Evolutionary conservation across 139 green algal species (phyloP).

Genomic region (Desmodesmus armatus): DNA sequence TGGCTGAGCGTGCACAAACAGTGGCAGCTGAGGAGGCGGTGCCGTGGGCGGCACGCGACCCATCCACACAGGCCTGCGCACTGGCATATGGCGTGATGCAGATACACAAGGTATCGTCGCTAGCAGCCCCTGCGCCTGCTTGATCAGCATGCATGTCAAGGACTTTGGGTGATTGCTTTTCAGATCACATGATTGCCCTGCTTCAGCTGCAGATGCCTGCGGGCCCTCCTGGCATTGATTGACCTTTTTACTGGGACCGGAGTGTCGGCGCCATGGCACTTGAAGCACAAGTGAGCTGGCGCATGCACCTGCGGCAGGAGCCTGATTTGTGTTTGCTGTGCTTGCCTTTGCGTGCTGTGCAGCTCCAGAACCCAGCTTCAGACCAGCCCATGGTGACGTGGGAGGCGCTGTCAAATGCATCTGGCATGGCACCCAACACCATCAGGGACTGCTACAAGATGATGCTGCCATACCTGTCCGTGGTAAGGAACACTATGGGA

Average conservation of each 20-base stretch:
- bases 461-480: constrained; percentile 25
- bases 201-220: too few species aligned
- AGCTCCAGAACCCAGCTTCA: constrained; percentile 23
- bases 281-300: neutral
- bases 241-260: too few species aligned
- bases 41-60: constrained; percentile 38
- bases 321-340: neutral
- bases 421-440: constrained; percentile 44
- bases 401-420: neutral
- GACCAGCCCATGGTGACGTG: neutral
- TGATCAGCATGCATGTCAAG: too few species aligned
- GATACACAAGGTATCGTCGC: constrained; percentile 34
- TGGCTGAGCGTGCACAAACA: neutral
- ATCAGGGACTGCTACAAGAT: constrained; percentile 34
- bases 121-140: too few species aligned
- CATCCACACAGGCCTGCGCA: constrained; percentile 27
- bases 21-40: neutral
- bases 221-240: too few species aligned
- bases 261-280: neutral
- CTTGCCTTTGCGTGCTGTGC: neutral
- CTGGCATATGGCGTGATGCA: constrained; percentile 24
- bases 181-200: too few species aligned
- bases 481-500: neutral
- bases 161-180: too few species aligned
- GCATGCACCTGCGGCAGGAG: too few species aligned